Base-by-base conservation (phyloP, 345 rosid genomes). In the Hibiscus trionum region DNA sequence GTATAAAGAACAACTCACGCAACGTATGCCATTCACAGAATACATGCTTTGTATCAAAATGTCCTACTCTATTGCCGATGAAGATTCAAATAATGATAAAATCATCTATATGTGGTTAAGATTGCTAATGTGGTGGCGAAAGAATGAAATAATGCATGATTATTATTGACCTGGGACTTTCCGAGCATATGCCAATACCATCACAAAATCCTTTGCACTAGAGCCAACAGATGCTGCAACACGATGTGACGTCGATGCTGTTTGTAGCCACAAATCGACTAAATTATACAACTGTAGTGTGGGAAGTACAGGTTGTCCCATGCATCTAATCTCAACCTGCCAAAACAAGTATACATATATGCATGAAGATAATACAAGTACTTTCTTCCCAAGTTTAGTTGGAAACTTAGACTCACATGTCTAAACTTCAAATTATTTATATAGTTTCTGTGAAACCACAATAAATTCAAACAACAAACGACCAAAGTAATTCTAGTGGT, bases 241-340 rank as follows among this genome's bases (percentile, higher is more conserved):
- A n/a, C 76, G 82, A 31, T 87, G 86, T 10, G 90, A 69, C 14
- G 83, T 82, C 16, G 91, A 73, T 11, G 84, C 76, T 44, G 79
- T 84, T 72, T 80, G 84, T 71, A 88, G 70, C 97, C 97, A 95
- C 76, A 79, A 70, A 68, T 92, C 93, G 9, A 90, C 84, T 70
- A 95, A 66, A 76, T 79, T 82, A 66, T 79, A 80, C 70, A 92
- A 74, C 70, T 79, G 84, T 79, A 84, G 63, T 4, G 88, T 77
- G n/a, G 97, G 93, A 56, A 75, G 81, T 31, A 92, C 86, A 1
- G 86, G 77, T 75, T 86, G 88, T 59, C 97, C 97, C 87, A 88
- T 78, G 74, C 39, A 92, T 55, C 19, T 55, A 1, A 55, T 55
- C 24, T 55, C 59, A 19, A 55, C 59, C 59, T 55, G 59, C 59